Evolutionary conservation across 2,329 filamentous ascomycete genomes (phyloP), one percentile per base, ranked within the genome.

Genomic region (Raffaelea deltoideospora): DNA sequence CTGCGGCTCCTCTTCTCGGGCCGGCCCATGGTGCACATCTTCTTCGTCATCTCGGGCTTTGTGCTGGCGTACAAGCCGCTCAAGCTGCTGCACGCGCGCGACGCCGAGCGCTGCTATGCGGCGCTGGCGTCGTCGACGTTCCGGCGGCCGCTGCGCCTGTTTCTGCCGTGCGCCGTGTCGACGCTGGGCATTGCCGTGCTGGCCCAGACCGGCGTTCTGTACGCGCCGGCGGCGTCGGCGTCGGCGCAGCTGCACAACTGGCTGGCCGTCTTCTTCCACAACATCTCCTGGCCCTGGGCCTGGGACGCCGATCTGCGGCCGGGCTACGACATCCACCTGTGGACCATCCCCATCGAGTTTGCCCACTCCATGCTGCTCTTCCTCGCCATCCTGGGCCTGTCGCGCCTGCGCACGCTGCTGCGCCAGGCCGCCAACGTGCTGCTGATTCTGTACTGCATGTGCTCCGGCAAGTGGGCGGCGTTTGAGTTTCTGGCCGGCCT

Each of bases 21-120:
- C 15, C 54, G 58, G 15, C 60, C 63, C 9, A 63, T 64, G 60
- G 64, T 68, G 3, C 59, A 64, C 45, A 57, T 68, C 33, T 67
- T 68, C 49, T 67, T 67, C 48, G 57, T 67, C 43, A 63, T 68
- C 26, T 67, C 63, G 2, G 64, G 65, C 27, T 65, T 63, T 41
- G 63, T 59, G 3, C 53, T 68, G 18, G 57, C 61, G 8, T 56
- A 58, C 43, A 61, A 62, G 42, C 58, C 63, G 3, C 47, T 67
- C 20, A 53, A 55, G 36, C 51, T 55, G 23, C 55, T 63, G 8
- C 60, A 59, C 37, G 46, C 52, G 10, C 52, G 57, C 28, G 51
- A 61, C 39, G 50, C 53, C 35, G 51, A 53, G 14, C 50, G 52
- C 9, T 55, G 59, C 35, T 54, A 55, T 37, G 49, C 51, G 4